phyloP scores from a whole-genome alignment of 495 filamentous ascomycete genomes.

The Lepidopterella palustris region DNA sequence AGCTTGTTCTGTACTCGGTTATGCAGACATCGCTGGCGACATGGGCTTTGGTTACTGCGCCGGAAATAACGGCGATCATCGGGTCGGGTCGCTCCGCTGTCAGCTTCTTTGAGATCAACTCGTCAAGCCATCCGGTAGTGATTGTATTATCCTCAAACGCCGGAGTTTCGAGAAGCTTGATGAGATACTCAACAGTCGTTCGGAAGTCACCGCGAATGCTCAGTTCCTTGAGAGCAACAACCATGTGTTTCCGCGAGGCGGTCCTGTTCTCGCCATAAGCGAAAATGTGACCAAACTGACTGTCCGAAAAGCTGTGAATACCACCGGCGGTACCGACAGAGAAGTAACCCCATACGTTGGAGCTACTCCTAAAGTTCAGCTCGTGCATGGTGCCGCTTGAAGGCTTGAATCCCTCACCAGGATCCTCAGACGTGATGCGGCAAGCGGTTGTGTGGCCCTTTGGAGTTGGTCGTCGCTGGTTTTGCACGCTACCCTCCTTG shows the following conservation, averaged over 20 bases:
- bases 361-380: conserved; percentile 96
- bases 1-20: conserved; percentile 72
- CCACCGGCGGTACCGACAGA: conserved; percentile 92
- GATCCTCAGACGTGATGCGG: conserved; percentile 98
- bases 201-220: conserved; percentile 99
- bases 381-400: conserved; percentile 99
- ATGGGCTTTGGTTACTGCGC: conserved; percentile 92
- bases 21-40: conserved; percentile 83
- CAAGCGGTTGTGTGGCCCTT: conserved; percentile 97
- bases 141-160: conserved; percentile 99
- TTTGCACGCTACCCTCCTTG: conserved; percentile 72
- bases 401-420: conserved; percentile 98
- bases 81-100: conserved; percentile 94
- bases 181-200: conserved; percentile 97
- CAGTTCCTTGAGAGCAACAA: conserved; percentile 95
- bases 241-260: conserved; percentile 98
- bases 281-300: conserved; percentile 99
- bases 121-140: conserved; percentile 97
- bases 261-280: conserved; percentile 95
- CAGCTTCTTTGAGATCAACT: conserved; percentile 95
- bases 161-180: conserved; percentile 96
- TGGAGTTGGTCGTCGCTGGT: conserved; percentile 80
- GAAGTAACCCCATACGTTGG: conserved; percentile 99
- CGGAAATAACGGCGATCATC: conserved; percentile 83
- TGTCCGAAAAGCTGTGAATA: conserved; percentile 99